A percentile compares a stretch with the other conserved stretches of the same genome.
Conservation (phyloP, 805 yeast species). For the Henningerozyma blattae region DNA sequence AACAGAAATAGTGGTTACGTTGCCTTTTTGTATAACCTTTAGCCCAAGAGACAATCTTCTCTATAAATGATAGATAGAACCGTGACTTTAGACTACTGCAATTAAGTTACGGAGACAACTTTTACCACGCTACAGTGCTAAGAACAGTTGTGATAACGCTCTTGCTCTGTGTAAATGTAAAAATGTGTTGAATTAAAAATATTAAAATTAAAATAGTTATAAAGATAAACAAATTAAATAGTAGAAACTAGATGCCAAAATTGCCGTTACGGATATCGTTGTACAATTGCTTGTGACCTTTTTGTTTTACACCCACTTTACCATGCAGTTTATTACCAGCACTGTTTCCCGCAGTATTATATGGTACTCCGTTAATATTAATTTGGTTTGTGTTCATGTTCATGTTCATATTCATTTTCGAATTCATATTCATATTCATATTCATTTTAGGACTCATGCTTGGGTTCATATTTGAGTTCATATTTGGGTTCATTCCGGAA, state of each 20-base stretch:
- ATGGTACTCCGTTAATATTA: too few relatives aligned
- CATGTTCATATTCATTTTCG: conserved; percentile 1
- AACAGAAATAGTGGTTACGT: too few relatives aligned
- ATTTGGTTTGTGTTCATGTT: conserved; percentile 2
- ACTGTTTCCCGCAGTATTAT: conserved; percentile 3
- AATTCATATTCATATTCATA: not conserved
- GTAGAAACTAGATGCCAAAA: conserved; percentile 44
- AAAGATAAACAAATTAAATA: too few relatives aligned
- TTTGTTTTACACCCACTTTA: conserved; percentile 23
- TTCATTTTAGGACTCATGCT: not conserved
- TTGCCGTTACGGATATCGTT: conserved; percentile 53
- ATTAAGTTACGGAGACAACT: not conserved
- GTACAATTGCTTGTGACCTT: conserved; percentile 46
- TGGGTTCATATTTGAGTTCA: too few relatives aligned
- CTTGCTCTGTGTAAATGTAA: too few relatives aligned
- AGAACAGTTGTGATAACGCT: too few relatives aligned
- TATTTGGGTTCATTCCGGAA: not conserved
- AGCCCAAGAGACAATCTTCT: too few relatives aligned
- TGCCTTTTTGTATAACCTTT: too few relatives aligned
- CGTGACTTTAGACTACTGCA: not conserved
- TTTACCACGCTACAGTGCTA: not conserved
- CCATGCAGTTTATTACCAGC: conserved; percentile 37
- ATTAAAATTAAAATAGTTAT: not conserved
- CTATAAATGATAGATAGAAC: not conserved
- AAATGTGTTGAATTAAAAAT: too few relatives aligned